Percentiles rank a stretch among this genome's conserved stretches.
These are phyloP conservation scores for Talaromyces stipitatus DNA, from an alignment of 495 filamentous ascomycete species.

Conservation along the genomic window DNA sequence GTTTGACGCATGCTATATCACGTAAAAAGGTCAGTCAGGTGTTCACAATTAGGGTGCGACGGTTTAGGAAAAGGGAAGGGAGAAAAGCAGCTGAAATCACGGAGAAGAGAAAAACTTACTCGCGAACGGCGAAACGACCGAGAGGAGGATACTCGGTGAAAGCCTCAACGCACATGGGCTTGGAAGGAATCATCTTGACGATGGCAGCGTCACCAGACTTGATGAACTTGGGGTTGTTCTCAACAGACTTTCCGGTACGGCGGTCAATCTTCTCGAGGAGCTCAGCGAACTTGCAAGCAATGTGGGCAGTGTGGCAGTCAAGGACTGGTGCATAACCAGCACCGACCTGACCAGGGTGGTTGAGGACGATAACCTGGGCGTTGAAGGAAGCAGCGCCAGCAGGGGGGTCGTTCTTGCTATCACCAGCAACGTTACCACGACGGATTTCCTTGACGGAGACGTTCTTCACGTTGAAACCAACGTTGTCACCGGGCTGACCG, in stretches of 20 bases:
- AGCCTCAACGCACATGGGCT: constrained; percentile 99
- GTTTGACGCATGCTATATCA: constrained; percentile 61
- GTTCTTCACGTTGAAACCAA: constrained; percentile 99
- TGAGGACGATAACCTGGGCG: constrained; percentile 99
- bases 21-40: neutral
- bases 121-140: constrained; percentile 97
- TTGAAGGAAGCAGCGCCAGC: constrained; percentile 86
- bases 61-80: neutral
- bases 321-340: constrained; percentile 98
- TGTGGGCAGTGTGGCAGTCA: constrained; percentile 99
- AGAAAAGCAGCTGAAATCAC: constrained; percentile 1
- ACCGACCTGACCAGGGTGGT: constrained; percentile 99
- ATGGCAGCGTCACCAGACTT: constrained; percentile 99
- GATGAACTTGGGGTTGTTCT: constrained; percentile 92
- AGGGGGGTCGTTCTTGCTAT: constrained; percentile 99
- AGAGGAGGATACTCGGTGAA: constrained; percentile 99
- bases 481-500: constrained; percentile 98
- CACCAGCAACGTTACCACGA: constrained; percentile 98
- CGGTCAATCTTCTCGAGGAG: constrained; percentile 99
- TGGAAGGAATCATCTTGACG: constrained; percentile 99
- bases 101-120: constrained; percentile 23
- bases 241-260: constrained; percentile 97
- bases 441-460: constrained; percentile 99
- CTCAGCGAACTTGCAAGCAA: constrained; percentile 99
- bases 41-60: neutral